Evolutionary conservation across 2,329 filamentous ascomycete genomes (phyloP), one percentile per base, ranked within the genome.

Genomic region (Delphinella strobiligena): DNA sequence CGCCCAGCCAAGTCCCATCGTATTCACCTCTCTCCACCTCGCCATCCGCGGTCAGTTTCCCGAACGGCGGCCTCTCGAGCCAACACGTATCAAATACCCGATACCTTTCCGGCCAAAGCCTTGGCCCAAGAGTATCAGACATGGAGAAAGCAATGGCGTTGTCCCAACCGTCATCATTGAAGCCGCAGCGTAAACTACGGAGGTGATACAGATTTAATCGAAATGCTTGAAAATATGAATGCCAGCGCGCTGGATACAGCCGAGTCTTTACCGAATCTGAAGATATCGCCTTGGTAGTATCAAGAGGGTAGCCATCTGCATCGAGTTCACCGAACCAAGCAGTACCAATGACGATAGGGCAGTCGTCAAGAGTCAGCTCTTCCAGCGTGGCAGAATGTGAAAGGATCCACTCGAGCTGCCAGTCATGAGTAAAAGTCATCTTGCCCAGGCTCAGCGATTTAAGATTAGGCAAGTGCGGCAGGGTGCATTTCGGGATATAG

Each of bases 381-480:
- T 59, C 45, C 0, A 71, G 51, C 0, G 63, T 65, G 0, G 42
- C 10, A 4, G 48, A 54, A 3, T 70, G 53, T 0, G 56, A 57
- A 0, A 62, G 42, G 3, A 72, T 59, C 66, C 67, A 71, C 8
- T 63, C 61, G 0, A 69, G 47, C 38, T 71, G 67, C 54, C 59
- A 62, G 15, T 68, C 58, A 24, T 68, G 57, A 4, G 56, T 55
- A 35, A 72, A 67, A 3, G 58, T 54, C 15, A 60, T 64, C 1
- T 60, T 61, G 0, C 63, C 62, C 0, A 72, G 45, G 0, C 56
- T 51, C 0, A 71, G 54, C 0, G 59, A 53, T 22, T 56, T 55
- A 4, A 71, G 58, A 0, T 54, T 49, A 0, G 63, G 62, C 19
- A 69, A 63, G n/a, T 46, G 41, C 46, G 41, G 15, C 16, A 67